Base-by-base conservation (phyloP, 345 rosid genomes). In the Gossypium mustelinum region DNA sequence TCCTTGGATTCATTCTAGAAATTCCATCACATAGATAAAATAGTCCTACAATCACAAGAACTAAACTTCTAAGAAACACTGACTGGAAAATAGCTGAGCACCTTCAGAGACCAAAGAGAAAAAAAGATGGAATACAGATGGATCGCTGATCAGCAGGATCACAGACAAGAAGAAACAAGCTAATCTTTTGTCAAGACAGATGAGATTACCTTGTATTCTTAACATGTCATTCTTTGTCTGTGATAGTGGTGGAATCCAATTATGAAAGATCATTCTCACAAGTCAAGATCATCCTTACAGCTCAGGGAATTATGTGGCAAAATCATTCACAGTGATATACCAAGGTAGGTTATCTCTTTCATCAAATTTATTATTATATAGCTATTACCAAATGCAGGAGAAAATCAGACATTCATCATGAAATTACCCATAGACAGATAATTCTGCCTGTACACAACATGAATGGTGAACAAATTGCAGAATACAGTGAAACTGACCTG, bases 401-500 rank as follows among this genome's bases (percentile, higher is more conserved):
- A 54, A 18, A n/a, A 45, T 68, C 52, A 61, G 65, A 22, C 62
- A 47, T 69, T 20, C 55, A 70, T 65, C 41, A 22, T 52, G 56
- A 6, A 55, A 17, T 58, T 44, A 74, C 20, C 41, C 44, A 39
- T 20, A 70, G 60, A 1, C 41, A 34, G 41, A 62, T 12, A 59
- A 52, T 64, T 70, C 61, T 64, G 72, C 60, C 24, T 8, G 24
- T 10, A 39, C 4, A 24, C 16, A 20, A 55, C 43, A 61, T 45
- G 5, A 44, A 60, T 13, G 27, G 3, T 18, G 6, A 62, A 68
- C 73, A 39, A 55, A 61, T 68, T 45, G 68, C 59, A 12, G 48
- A 72, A 56, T 24, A 57, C 54, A 79, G n/a, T 12, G 50, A 73
- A 70, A 79, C 90, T 84, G 72, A 94, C 97, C 97, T 88, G 86